Evolutionary conservation across 1,284 basidiomycete species (phyloP), one percentile per base, ranked within the genome.

Genomic region (Malassezia sympodialis): DNA sequence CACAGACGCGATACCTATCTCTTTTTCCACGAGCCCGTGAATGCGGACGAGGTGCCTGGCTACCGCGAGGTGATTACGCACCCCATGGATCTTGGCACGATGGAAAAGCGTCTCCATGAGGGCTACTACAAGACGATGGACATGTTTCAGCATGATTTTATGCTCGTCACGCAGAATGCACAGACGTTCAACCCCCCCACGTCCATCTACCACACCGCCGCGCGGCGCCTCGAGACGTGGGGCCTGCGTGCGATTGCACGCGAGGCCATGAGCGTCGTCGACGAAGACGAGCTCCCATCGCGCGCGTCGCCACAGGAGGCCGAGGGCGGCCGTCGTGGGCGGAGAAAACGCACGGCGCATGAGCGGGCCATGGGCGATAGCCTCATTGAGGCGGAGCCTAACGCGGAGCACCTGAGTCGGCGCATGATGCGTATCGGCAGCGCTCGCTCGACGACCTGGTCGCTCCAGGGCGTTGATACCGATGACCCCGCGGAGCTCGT

Each of bases 71-170:
- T 82, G 28, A 80, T 89, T 47, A 82, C 82, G 65, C 77, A 77
- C 28, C 87, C 87, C 6, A 89, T 89, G 86, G 87, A 88, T 65
- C 78, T 89, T 57, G 85, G 85, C 0, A 88, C 86, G 0, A 87
- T 89, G 81, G 76, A 81, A 6, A 76, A 56, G 53, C 63, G 61
- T 28, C 47, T 71, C 8, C 48, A 63, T 14, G 53, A 53, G 14
- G 40, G 58, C 3, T 45, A 58, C 2, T 68, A 68, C 58, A 59
- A 51, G 23, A 58, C 59, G 40, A 64, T 71, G 59, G 61, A 60
- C 19, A 44, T 59, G 40, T 70, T 69, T 53, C 59, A 59, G 49
- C 47, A 51, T 27, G 70, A 74, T 42, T 65, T 74, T 28, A 51
- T 61, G 46, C 69, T 73, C 10, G 65, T 74, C 17, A 58, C 66